phyloP scores from a whole-genome alignment of 495 filamentous ascomycete genomes.

The Xylaria acuta region DNA sequence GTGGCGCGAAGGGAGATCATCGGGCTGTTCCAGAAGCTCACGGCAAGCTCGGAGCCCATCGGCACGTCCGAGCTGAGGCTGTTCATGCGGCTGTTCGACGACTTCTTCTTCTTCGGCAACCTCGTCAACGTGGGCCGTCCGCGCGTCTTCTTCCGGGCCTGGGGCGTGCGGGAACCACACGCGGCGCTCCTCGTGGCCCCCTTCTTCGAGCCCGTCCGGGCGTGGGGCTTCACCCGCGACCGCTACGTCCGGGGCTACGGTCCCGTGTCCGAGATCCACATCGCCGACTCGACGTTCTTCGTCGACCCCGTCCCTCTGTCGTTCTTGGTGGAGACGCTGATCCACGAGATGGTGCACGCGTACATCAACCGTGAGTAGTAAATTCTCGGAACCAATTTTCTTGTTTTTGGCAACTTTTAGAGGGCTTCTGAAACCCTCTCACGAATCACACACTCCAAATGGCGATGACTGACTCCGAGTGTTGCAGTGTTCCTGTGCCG shows the following conservation, averaged over 20 bases:
- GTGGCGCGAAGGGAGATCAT: neutral
- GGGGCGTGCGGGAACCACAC: neutral
- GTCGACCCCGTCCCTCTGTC: neutral
- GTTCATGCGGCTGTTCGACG: conserved; percentile 7
- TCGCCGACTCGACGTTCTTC: neutral
- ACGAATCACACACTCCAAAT: too few species aligned
- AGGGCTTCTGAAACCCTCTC: too few species aligned
- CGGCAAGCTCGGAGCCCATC: neutral
- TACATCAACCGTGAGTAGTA: neutral
- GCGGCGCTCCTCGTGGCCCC: neutral
- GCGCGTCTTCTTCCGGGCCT: neutral
- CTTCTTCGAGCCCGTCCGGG: neutral
- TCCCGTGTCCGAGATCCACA: neutral
- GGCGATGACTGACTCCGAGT: too few species aligned
- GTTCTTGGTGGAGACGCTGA: neutral
- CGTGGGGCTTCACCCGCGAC: neutral
- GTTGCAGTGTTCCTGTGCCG: neutral
- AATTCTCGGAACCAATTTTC: too few species aligned
- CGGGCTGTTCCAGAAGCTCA: neutral
- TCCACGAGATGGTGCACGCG: conserved; percentile 19
- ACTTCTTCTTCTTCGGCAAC: conserved; percentile 14
- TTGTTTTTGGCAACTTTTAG: too few species aligned
- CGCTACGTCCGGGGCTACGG: neutral
- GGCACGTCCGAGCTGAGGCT: neutral
- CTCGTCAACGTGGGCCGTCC: neutral